Conservation (phyloP, 202 grass and related monocot species). For the Tripidium arundinaceum region DNA sequence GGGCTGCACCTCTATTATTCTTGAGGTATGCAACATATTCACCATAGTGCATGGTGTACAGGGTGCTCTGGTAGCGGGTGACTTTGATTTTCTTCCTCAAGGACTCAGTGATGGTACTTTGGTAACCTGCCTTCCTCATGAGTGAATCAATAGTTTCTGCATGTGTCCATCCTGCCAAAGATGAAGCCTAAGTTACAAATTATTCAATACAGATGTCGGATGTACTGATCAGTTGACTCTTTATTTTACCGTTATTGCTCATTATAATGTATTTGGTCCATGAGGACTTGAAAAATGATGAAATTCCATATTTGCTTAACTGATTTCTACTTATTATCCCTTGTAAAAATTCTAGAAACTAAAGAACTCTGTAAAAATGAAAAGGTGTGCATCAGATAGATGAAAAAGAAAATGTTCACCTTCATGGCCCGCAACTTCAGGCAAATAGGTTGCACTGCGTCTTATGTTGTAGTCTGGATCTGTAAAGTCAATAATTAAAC, state of each 20-base stretch:
- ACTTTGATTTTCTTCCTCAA: slow-evolving; percentile 72
- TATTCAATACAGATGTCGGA: neutral
- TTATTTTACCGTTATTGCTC: neutral
- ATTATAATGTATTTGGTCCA: neutral
- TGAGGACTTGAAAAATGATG: neutral
- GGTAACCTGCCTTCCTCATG: slow-evolving; percentile 93
- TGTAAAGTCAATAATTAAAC: slow-evolving; percentile 95
- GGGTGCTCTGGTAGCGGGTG: slow-evolving; percentile 89
- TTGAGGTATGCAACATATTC: slow-evolving; percentile 81
- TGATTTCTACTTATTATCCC: neutral
- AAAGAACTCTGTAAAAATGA: neutral
- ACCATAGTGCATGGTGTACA: slow-evolving; percentile 79
- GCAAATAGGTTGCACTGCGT: slow-evolving; percentile 85
- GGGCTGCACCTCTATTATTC: slow-evolving; percentile 54
- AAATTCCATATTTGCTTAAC: neutral
- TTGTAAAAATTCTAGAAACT: slow-evolving; percentile 2
- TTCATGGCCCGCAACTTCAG: slow-evolving; percentile 99
- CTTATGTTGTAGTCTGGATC: slow-evolving; percentile 74
- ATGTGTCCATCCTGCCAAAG: slow-evolving; percentile 74
- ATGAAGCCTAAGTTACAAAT: slow-evolving; percentile 8
- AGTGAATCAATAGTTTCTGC: slow-evolving; percentile 86
- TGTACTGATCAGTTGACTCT: neutral
- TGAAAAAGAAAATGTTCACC: slow-evolving; percentile 33
- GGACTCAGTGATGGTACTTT: slow-evolving; percentile 63
- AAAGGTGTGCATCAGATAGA: neutral